phyloP scores from a whole-genome alignment of 2,329 filamentous ascomycete species.

The Fusarium humuli region DNA sequence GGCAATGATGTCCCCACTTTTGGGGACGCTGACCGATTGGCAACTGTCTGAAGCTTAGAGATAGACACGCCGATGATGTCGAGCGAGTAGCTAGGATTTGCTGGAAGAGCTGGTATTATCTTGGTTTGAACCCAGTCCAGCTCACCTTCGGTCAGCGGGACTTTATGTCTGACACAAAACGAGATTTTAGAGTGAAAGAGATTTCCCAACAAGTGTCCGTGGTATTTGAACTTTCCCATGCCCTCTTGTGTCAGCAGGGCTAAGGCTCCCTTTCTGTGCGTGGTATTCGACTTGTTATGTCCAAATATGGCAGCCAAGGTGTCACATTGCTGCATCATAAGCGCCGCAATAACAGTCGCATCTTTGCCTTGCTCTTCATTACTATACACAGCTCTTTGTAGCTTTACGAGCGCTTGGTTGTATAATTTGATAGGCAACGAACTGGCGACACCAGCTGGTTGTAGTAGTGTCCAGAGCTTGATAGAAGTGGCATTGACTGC shows the following conservation, averaged over 20 bases:
- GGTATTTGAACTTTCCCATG: background rate
- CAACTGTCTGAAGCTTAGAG: background rate
- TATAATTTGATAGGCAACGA: background rate
- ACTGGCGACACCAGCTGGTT: background rate
- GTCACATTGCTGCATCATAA: slow-evolving; percentile 30
- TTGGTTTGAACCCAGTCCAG: background rate
- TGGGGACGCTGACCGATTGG: accelerated
- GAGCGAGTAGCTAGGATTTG: slow-evolving; percentile 25
- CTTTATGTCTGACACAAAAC: background rate
- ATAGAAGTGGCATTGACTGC: slow-evolving; percentile 13
- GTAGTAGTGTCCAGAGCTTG: slow-evolving; percentile 19
- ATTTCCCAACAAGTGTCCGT: slow-evolving; percentile 17
- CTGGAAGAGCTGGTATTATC: slow-evolving; percentile 8
- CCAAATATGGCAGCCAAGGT: slow-evolving; percentile 19
- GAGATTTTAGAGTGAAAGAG: slow-evolving; percentile 30
- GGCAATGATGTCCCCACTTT: accelerated
- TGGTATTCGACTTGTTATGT: background rate
- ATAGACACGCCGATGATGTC: slow-evolving; percentile 23
- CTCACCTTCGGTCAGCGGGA: background rate
- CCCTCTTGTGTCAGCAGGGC: background rate
- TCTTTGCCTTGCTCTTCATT: background rate
- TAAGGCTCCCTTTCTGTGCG: slow-evolving; percentile 26
- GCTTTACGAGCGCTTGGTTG: background rate
- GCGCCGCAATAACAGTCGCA: slow-evolving; percentile 19
- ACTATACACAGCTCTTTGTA: slow-evolving; percentile 2